A percentile compares a stretch with the other conserved stretches of the same genome.
phyloP scores from a whole-genome alignment of 768 basidiomycete genomes.

The Podaxis sp. region DNA sequence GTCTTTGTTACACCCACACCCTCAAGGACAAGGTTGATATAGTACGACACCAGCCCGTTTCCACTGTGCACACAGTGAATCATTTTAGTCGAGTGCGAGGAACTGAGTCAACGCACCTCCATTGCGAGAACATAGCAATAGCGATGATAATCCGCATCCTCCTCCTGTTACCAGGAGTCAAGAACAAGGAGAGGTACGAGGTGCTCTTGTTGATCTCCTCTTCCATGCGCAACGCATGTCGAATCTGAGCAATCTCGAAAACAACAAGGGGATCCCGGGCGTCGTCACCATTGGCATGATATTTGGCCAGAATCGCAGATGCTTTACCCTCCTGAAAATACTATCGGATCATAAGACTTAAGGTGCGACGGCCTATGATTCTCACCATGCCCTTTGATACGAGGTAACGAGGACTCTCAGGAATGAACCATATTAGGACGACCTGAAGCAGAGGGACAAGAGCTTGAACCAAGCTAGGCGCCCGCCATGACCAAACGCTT shows the following conservation, averaged over 20 bases:
- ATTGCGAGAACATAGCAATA: conserved; percentile 72
- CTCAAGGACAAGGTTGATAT: conserved; percentile 67
- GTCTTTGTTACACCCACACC: conserved; percentile 59
- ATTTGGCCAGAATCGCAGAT: conserved; percentile 59
- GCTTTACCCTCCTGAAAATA: conserved; percentile 54
- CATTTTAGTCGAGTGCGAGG: conserved; percentile 4
- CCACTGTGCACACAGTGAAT: conserved; percentile 36
- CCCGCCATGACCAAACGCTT: conserved; percentile 62
- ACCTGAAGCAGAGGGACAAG: conserved; percentile 57
- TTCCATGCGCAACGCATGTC: conserved; percentile 65
- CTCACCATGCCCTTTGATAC: conserved; percentile 59
- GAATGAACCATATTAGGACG: conserved; percentile 58
- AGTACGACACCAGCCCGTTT: conserved; percentile 72
- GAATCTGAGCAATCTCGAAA: conserved; percentile 65
- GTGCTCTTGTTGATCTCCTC: conserved; percentile 49
- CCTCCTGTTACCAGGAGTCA: conserved; percentile 65
- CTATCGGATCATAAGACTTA: not conserved
- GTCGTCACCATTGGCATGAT: conserved; percentile 65
- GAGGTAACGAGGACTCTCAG: conserved; percentile 69
- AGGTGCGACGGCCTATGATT: not conserved
- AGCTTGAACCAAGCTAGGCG: conserved; percentile 65
- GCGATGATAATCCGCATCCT: conserved; percentile 68
- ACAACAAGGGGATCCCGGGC: conserved; percentile 59
- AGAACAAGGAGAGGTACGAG: conserved; percentile 53
- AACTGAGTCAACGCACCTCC: conserved; percentile 47